These are phyloP conservation scores for Theobroma cacao DNA, from an alignment of 345 rosid species.

Conservation along the genomic window DNA sequence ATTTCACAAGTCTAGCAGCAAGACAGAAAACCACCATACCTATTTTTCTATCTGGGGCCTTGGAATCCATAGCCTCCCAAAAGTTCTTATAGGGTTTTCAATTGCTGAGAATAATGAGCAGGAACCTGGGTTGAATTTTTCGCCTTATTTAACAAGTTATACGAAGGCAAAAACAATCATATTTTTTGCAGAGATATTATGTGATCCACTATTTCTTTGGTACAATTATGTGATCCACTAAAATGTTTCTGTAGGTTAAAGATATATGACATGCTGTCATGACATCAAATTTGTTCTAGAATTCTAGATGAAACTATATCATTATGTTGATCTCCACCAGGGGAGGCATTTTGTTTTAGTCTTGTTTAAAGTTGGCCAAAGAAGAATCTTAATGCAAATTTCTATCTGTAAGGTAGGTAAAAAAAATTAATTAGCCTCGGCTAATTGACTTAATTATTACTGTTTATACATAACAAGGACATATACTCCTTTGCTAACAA, in stretches of 20 bases:
- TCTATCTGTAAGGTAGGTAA: background rate
- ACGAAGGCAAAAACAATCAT: background rate
- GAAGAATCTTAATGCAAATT: background rate
- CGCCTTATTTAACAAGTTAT: background rate
- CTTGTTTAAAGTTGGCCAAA: background rate
- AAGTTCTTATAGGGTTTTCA: background rate
- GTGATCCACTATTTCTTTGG: background rate
- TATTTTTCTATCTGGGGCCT: background rate
- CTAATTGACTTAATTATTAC: background rate
- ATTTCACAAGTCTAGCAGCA: constrained; percentile 4
- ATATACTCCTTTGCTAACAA: background rate
- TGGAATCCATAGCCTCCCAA: background rate
- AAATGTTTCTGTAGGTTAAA: background rate
- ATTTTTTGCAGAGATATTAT: background rate
- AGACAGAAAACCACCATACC: background rate
- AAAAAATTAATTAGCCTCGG: background rate
- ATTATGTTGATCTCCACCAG: background rate
- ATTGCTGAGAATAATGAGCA: background rate
- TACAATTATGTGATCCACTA: background rate
- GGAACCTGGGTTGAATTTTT: background rate
- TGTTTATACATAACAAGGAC: background rate
- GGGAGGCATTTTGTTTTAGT: background rate
- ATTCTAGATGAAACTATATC: background rate
- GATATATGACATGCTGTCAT: background rate
- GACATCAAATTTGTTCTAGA: background rate